Evolutionary conservation across 805 yeast genomes (phyloP).

Genomic region (Yamadazyma endophytica): DNA sequence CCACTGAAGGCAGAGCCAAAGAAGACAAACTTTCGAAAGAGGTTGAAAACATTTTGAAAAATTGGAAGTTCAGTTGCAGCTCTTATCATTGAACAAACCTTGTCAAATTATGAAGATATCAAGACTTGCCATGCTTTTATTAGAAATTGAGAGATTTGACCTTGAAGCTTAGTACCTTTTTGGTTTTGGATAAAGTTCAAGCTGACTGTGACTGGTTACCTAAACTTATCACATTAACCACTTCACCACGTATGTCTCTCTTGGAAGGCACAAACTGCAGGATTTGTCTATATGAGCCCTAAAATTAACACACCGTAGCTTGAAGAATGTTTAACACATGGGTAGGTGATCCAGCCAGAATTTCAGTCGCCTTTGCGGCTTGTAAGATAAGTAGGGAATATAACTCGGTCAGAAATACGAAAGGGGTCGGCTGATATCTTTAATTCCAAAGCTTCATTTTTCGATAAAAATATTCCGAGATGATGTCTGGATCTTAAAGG

Average conservation of each 20-base stretch:
- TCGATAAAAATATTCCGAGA: constrained; percentile 53
- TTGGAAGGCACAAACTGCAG: constrained; percentile 85
- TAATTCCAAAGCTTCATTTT: constrained; percentile 50
- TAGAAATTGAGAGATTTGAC: constrained; percentile 77
- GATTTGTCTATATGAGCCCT: constrained; percentile 72
- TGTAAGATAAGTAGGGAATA: constrained; percentile 57
- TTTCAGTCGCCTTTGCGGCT: constrained; percentile 69
- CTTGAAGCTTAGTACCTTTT: constrained; percentile 59
- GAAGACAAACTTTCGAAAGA: constrained; percentile 74
- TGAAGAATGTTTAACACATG: constrained; percentile 89
- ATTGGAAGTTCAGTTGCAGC: constrained; percentile 74
- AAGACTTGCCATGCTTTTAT: constrained; percentile 70
- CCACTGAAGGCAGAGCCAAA: constrained; percentile 61
- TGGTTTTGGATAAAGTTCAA: constrained; percentile 82
- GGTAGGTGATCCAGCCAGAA: constrained; percentile 86
- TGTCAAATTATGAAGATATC: constrained; percentile 89
- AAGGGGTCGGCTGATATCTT: constrained; percentile 62
- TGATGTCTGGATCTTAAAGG: constrained; percentile 56
- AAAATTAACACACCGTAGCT: constrained; percentile 67
- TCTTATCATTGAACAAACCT: constrained; percentile 82
- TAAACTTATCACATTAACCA: constrained; percentile 70
- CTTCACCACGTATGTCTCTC: constrained; percentile 82
- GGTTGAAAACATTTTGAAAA: constrained; percentile 63
- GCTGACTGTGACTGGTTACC: constrained; percentile 92
- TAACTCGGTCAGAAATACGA: constrained; percentile 52